These are phyloP conservation scores for Cytospora piceae DNA, from an alignment of 2,329 filamentous ascomycete species.

Conservation along the genomic window DNA sequence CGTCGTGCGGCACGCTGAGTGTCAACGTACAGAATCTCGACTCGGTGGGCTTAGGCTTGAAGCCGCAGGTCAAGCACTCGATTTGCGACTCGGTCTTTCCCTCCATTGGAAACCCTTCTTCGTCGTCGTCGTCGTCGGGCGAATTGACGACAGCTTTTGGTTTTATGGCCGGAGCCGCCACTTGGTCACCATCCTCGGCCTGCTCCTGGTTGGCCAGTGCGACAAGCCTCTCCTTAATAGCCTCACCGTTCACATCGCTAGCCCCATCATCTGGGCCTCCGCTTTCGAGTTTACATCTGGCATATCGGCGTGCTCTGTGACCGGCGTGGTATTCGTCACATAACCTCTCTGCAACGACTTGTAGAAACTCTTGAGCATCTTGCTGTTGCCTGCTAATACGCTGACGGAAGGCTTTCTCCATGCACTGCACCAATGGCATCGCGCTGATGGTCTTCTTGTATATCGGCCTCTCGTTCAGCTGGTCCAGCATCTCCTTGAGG, in stretches of 20 bases:
- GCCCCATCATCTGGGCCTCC: conserved; percentile 24
- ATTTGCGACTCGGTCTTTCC: conserved; percentile 93
- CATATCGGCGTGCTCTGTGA: conserved; percentile 68
- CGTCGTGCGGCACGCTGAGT: conserved; percentile 81
- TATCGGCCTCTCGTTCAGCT: conserved; percentile 89
- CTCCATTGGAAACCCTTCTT: conserved; percentile 87
- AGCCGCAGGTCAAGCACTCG: conserved; percentile 86
- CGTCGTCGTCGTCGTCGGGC: conserved; percentile 49
- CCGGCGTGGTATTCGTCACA: conserved; percentile 94
- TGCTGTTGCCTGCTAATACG: conserved; percentile 94
- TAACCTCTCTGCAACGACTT: conserved; percentile 88
- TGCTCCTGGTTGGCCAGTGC: conserved; percentile 34
- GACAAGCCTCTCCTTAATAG: conserved; percentile 39
- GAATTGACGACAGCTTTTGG: conserved; percentile 28
- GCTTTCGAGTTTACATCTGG: conserved; percentile 43
- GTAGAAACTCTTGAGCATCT: conserved; percentile 95
- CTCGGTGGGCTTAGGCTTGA: conserved; percentile 81
- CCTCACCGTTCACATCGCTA: conserved; percentile 36
- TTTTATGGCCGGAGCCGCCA: conserved; percentile 22
- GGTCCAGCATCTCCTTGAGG: conserved; percentile 89
- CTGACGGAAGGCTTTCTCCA: conserved; percentile 86
- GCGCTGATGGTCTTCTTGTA: conserved; percentile 93
- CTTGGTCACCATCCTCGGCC: conserved; percentile 30
- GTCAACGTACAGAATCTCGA: conserved; percentile 92
- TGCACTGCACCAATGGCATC: conserved; percentile 76